Evolutionary conservation across 2,329 filamentous ascomycete genomes (phyloP), one percentile per base, ranked within the genome.

Genomic region (Ophiostoma quercus): DNA sequence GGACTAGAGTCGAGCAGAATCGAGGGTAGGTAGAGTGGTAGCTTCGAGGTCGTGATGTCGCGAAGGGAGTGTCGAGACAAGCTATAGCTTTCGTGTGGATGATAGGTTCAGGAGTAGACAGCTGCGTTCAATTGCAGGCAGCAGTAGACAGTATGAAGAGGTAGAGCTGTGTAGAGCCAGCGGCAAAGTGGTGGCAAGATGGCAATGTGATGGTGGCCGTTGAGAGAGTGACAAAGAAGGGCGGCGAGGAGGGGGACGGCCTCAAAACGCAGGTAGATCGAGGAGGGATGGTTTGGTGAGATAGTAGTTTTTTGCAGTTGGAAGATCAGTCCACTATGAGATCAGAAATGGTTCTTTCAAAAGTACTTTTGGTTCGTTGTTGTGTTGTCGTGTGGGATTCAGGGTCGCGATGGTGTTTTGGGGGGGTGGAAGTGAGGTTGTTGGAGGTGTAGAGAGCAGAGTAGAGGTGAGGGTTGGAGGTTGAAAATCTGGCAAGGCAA

Each of bases 401-500:
- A 65, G 39, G 19, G 19, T 39, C 19, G 34, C 32, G 19, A 25
- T 41, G n/a, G 19, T 22, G 34, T 22, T 39, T 65, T 65, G 62
- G 60, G 34, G 62, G 62, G 34, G 34, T 12, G 16, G 62, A 37
- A 22, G 34, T 22, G 62, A 65, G 60, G 60, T 65, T 65, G 62
- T 65, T 65, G 3, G 6, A 65, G 62, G 62, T 65, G 39, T 41
- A 41, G 39, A 37, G 37, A 41, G 39, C 39, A 41, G 39, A 22
- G 41, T 8, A 8, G 32, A 29, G 29, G 66, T 25, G 16, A 67
- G 43, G 66, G 34, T 7, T 34, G 32, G n/a, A 9, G 62, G 62
- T 65, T 39, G 62, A 65, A 65, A 65, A 65, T 39, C 34, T 37
- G 32, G 34, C 32, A 39, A 65, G 57, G 57, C 57, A 62, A 32